Percentiles rank a stretch among this genome's conserved stretches.
phyloP scores from a whole-genome alignment of 2,329 filamentous ascomycete species.

The Calycina marina region DNA sequence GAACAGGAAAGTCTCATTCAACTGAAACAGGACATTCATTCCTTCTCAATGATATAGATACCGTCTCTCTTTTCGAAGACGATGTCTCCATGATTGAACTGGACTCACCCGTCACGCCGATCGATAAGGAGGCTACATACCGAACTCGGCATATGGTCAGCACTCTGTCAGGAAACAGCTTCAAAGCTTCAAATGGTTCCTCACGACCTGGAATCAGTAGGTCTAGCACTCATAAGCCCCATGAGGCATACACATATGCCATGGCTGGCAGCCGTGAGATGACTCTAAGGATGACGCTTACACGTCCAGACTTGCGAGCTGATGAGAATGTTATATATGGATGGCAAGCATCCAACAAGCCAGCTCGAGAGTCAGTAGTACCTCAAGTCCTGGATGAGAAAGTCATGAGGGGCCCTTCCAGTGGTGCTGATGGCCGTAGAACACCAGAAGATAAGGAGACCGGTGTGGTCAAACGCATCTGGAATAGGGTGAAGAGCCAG shows the following conservation, averaged over 20 bases:
- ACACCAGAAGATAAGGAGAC: slow-evolving; percentile 31
- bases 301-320: slow-evolving; percentile 70
- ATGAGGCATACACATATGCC: slow-evolving; percentile 32
- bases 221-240: slow-evolving; percentile 15
- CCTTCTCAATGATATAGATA: slow-evolving; percentile 39
- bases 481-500: slow-evolving; percentile 37
- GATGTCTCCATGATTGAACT: slow-evolving; percentile 39
- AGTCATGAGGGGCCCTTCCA: slow-evolving; percentile 22
- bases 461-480: slow-evolving; percentile 46
- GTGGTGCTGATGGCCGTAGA: slow-evolving; percentile 26
- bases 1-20: slow-evolving; percentile 18
- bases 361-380: slow-evolving; percentile 34
- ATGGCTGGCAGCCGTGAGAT: slow-evolving; percentile 61
- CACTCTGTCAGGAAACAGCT: slow-evolving; percentile 17
- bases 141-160: slow-evolving; percentile 14
- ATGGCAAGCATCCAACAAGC: slow-evolving; percentile 37
- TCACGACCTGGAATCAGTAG: slow-evolving; percentile 16
- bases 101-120: slow-evolving; percentile 32
- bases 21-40: slow-evolving; percentile 42
- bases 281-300: slow-evolving; percentile 93
- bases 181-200: slow-evolving; percentile 27
- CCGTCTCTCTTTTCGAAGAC: slow-evolving; percentile 39
- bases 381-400: slow-evolving; percentile 41
- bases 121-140: slow-evolving; percentile 16
- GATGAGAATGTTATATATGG: slow-evolving; percentile 59